Evolutionary conservation across 179 eudicot genomes (phyloP).

Genomic region (Drosera spatulata): DNA sequence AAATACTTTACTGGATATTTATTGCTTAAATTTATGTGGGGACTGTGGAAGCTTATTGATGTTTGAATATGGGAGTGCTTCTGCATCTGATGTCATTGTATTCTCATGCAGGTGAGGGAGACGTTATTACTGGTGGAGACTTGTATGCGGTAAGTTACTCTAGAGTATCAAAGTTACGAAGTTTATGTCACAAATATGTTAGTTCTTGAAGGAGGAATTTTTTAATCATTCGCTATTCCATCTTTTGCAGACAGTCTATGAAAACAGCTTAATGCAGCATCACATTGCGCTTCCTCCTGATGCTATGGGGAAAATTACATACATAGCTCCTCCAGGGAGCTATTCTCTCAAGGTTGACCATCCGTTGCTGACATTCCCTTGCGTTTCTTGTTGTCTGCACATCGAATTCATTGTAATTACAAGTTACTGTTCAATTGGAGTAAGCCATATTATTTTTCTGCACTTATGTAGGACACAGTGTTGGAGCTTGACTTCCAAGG

Average conservation of each 20-base stretch:
- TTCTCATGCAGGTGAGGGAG: slow-evolving; percentile 74
- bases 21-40: neutral
- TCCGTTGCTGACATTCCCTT: neutral
- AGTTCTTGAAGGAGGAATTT: neutral
- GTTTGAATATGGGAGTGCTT: neutral
- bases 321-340: slow-evolving; percentile 90
- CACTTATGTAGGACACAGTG: slow-evolving; percentile 74
- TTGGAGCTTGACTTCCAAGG: slow-evolving; percentile 99
- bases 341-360: slow-evolving; percentile 70
- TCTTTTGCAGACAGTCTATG: slow-evolving; percentile 61
- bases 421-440: neutral
- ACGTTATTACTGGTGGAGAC: slow-evolving; percentile 91
- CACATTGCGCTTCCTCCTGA: slow-evolving; percentile 91
- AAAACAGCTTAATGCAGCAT: slow-evolving; percentile 86
- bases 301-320: slow-evolving; percentile 91
- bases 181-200: neutral
- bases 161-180: neutral
- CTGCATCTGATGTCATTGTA: neutral
- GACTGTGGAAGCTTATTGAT: neutral
- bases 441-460: slow-evolving; percentile 1
- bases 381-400: neutral
- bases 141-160: slow-evolving; percentile 82
- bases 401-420: neutral
- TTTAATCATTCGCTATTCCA: slow-evolving; percentile 10
- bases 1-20: neutral